These are phyloP conservation scores for Schizochytrium sp. DNA, from an alignment of 108 stramenopile genomes.

Conservation along the genomic window DNA sequence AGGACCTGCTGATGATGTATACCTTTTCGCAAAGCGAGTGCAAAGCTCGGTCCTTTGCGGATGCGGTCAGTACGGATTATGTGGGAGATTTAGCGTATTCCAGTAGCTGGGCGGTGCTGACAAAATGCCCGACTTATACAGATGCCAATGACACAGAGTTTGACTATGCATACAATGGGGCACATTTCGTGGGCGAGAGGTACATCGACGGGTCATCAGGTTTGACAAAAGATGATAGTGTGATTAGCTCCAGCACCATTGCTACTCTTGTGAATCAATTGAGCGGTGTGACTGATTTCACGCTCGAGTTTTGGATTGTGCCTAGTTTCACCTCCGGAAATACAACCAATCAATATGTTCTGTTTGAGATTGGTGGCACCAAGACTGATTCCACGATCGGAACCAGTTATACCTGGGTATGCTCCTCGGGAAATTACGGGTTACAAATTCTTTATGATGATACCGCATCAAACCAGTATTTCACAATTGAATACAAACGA, in stretches of 20 bases:
- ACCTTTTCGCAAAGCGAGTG: neutral
- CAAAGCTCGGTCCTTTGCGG: neutral
- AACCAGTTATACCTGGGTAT: no score
- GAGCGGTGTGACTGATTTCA: neutral
- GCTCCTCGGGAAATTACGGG: no score
- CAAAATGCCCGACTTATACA: neutral
- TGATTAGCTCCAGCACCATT: neutral
- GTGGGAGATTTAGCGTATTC: neutral
- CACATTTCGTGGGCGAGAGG: neutral
- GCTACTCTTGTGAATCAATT: neutral
- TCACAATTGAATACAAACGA: no score
- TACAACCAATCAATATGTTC: neutral
- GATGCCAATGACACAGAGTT: conserved; percentile 14
- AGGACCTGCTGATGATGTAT: neutral
- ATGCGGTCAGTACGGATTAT: neutral
- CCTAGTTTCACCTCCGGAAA: neutral
- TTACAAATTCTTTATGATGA: neutral
- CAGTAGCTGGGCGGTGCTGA: neutral
- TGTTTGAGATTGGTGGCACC: neutral
- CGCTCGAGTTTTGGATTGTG: neutral
- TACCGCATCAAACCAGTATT: no score
- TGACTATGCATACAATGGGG: neutral
- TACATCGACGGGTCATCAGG: neutral
- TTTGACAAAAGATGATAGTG: neutral
- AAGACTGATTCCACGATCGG: neutral